Percentiles rank a stretch among this genome's conserved stretches.
Conservation (phyloP, 805 yeast species). For the Starmerella tilneyi region DNA sequence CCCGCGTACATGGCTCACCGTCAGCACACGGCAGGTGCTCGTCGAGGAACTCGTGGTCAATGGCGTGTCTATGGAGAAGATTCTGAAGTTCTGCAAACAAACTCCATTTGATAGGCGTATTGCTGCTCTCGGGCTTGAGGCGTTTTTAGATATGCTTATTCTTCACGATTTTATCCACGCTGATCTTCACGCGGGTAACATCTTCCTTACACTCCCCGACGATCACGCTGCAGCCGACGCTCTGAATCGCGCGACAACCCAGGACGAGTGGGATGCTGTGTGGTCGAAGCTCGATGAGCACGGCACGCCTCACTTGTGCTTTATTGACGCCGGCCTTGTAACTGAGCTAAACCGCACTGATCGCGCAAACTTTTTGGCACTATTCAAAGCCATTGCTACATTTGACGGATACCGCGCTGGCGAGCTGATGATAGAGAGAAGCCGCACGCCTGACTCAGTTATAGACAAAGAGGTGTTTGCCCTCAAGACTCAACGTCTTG, state of each 20-base stretch:
- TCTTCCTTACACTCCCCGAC: constrained; percentile 42
- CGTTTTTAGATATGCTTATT: constrained; percentile 86
- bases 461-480: constrained; percentile 78
- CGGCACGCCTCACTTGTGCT: constrained; percentile 72
- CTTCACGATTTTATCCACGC: constrained; percentile 92
- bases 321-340: constrained; percentile 86
- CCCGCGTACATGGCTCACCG: constrained; percentile 61
- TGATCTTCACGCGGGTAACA: constrained; percentile 94
- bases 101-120: constrained; percentile 39
- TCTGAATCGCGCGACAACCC: constrained; percentile 25
- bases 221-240: constrained; percentile 21
- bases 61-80: constrained; percentile 70
- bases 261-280: constrained; percentile 39
- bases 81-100: constrained; percentile 37
- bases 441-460: constrained; percentile 89
- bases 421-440: constrained; percentile 87
- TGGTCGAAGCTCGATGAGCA: constrained; percentile 41
- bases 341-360: constrained; percentile 75
- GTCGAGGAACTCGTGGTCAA: constrained; percentile 69
- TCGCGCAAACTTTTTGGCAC: constrained; percentile 74
- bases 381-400: constrained; percentile 77
- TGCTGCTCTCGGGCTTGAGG: constrained; percentile 76
- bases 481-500: constrained; percentile 72
- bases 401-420: constrained; percentile 95
- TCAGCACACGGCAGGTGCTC: constrained; percentile 59